Evolutionary conservation across 225 moss, liverwort and hornwort genomes (phyloP).

Genomic region (Straminergon stramineum): DNA sequence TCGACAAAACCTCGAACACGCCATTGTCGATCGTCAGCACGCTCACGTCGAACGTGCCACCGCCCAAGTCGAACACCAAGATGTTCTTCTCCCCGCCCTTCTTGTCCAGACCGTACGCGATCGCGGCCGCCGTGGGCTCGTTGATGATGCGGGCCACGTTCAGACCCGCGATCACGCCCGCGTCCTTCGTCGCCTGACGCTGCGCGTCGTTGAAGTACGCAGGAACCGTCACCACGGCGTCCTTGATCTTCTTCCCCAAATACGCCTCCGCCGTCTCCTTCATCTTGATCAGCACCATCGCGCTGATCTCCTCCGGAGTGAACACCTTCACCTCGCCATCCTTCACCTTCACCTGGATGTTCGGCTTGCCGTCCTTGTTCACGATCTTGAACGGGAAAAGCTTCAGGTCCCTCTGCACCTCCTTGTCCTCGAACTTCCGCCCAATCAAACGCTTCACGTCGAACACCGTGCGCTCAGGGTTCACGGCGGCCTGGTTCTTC

Average conservation of each 20-base stretch:
- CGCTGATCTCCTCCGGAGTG: background rate
- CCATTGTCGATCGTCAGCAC: background rate
- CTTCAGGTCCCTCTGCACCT: background rate
- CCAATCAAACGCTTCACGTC: background rate
- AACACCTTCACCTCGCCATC: background rate
- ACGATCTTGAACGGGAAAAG: background rate
- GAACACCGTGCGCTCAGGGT: background rate
- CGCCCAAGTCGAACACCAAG: background rate
- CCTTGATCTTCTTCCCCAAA: background rate
- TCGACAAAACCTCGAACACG: background rate
- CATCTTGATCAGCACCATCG: background rate
- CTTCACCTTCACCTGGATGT: conserved; percentile 1
- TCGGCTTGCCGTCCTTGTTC: background rate
- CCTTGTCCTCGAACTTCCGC: background rate
- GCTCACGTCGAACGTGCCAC: background rate
- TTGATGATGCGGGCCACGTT: background rate
- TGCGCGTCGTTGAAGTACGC: conserved; percentile 1
- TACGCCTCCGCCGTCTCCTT: background rate
- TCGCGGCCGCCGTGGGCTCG: background rate
- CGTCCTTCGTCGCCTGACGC: conserved; percentile 1
- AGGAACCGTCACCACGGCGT: background rate
- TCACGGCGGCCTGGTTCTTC: background rate
- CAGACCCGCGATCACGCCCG: background rate
- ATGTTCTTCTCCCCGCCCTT: background rate
- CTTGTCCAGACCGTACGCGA: conserved; percentile 1